Percentiles rank a stretch among this genome's conserved stretches.
These are phyloP conservation scores for Linaria vulgaris DNA, from an alignment of 257 asterid genomes.

Conservation along the genomic window DNA sequence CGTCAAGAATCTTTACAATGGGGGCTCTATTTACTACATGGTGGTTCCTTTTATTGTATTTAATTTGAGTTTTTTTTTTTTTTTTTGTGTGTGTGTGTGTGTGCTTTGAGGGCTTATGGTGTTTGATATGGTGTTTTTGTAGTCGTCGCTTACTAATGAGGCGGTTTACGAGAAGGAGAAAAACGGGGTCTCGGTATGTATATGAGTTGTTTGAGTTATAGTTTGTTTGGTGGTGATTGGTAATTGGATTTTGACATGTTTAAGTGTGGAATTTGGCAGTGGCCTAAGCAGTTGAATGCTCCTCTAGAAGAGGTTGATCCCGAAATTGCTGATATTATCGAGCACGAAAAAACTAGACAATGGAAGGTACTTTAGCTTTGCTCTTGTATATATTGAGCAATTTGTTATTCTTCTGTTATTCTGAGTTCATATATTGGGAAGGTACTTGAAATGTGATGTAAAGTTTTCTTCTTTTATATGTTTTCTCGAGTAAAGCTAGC, in stretches of 20 bases:
- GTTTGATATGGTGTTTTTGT: slow-evolving; percentile 10
- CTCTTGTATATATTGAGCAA: not conserved
- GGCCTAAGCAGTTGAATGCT: slow-evolving; percentile 85
- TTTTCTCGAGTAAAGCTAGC: not conserved
- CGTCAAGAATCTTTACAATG: slow-evolving; percentile 49
- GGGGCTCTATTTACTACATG: slow-evolving; percentile 68
- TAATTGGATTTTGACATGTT: not conserved
- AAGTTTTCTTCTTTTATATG: not conserved
- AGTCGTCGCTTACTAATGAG: slow-evolving; percentile 77
- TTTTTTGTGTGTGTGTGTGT: not conserved
- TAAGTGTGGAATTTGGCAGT: slow-evolving; percentile 42
- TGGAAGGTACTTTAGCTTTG: slow-evolving; percentile 64
- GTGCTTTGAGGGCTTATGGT: not conserved
- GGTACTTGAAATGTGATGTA: not conserved
- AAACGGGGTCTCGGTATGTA: slow-evolving; percentile 65
- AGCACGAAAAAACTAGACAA: slow-evolving; percentile 87
- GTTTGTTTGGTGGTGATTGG: not conserved
- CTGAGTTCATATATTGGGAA: not conserved
- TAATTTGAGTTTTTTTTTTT: not conserved
- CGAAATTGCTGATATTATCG: slow-evolving; percentile 79
- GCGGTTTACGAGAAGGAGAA: slow-evolving; percentile 84
- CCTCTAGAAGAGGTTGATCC: slow-evolving; percentile 75
- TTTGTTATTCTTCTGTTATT: not conserved
- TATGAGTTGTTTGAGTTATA: slow-evolving; percentile 17
- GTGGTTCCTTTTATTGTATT: slow-evolving; percentile 32